phyloP scores from a whole-genome alignment of 2,329 filamentous ascomycete genomes.

The Pseudopyrenochaeta lycopersici region DNA sequence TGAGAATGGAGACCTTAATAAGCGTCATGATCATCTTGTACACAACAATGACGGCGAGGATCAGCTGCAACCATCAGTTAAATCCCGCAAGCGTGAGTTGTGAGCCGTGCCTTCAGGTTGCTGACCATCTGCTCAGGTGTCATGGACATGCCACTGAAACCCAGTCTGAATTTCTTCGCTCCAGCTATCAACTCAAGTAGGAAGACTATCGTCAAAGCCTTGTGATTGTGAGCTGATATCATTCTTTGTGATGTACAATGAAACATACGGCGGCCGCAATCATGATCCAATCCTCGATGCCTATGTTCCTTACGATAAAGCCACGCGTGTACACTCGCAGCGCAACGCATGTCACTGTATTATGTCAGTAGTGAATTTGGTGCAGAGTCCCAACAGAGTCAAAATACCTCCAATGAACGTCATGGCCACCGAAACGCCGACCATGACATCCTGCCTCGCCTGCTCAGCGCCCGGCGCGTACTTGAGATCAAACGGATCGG shows the following conservation, averaged over 20 bases:
- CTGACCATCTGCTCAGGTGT: conserved; percentile 16
- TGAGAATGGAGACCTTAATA: conserved; percentile 45
- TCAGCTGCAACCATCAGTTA: conserved; percentile 16
- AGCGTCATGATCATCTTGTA: conserved; percentile 34
- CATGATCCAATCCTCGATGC: conserved; percentile 40
- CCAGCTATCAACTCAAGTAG: conserved; percentile 17
- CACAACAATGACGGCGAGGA: conserved; percentile 25
- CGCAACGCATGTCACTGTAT: conserved; percentile 23
- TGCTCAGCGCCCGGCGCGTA: conserved; percentile 22
- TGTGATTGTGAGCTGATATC: conserved; percentile 1
- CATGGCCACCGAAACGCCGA: conserved; percentile 24
- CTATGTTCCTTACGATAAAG: conserved; percentile 35
- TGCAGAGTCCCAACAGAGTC: background rate
- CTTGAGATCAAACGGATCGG: conserved; percentile 15
- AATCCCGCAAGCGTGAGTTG: background rate
- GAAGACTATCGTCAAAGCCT: conserved; percentile 25
- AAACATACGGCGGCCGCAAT: conserved; percentile 29
- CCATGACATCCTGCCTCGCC: conserved; percentile 24
- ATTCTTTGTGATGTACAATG: background rate
- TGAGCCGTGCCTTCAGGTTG: conserved; percentile 21
- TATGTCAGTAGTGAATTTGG: background rate
- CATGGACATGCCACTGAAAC: conserved; percentile 27
- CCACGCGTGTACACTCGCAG: conserved; percentile 35
- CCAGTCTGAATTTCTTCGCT: conserved; percentile 20
- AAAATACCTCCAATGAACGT: conserved; percentile 28